Conservation (phyloP, 192 early-diverging fungal genomes). For the Phycomyces blakesleeanus region DNA sequence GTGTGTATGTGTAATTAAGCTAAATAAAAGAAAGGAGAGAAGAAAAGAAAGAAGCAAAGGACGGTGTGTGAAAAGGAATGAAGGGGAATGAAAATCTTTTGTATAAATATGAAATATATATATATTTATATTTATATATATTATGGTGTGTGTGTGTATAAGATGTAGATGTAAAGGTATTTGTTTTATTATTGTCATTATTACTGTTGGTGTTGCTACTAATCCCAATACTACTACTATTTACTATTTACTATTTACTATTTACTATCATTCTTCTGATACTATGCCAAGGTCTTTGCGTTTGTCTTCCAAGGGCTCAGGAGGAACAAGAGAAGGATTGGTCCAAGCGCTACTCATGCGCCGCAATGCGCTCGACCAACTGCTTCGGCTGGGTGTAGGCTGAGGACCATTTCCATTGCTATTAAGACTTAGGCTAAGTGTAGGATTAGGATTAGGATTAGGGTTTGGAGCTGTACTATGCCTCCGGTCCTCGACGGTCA, state of each 20-base stretch:
- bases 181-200: too few relatives aligned
- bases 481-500: background rate
- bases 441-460: background rate
- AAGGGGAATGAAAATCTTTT: background rate
- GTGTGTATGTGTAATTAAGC: too few relatives aligned
- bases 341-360: slow-evolving; percentile 8
- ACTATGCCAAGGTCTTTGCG: background rate
- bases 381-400: background rate
- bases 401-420: background rate
- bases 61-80: background rate
- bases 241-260: too few relatives aligned
- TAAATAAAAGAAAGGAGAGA: background rate
- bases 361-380: slow-evolving; percentile 14
- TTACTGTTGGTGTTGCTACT: too few relatives aligned
- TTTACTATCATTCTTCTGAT: background rate
- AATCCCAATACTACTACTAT: too few relatives aligned
- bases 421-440: slow-evolving; percentile 2
- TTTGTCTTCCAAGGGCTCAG: background rate
- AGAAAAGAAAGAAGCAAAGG: background rate
- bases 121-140: too few relatives aligned
- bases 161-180: too few relatives aligned
- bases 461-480: background rate
- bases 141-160: too few relatives aligned
- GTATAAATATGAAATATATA: too few relatives aligned
- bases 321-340: background rate